Evolutionary conservation across 805 yeast species (phyloP).

Genomic region (Cyberlindnera lachancei): DNA sequence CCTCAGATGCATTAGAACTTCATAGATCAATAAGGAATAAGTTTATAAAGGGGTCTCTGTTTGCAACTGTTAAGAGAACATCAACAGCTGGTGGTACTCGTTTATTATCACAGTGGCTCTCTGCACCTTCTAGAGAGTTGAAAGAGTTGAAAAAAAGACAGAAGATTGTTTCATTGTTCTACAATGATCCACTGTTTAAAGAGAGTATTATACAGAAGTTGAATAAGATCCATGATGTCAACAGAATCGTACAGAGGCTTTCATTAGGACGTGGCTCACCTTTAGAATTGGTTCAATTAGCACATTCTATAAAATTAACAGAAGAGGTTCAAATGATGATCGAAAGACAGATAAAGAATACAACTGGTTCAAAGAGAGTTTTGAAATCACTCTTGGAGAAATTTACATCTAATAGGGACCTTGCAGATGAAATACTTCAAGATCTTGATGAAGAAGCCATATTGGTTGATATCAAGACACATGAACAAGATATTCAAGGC

Average conservation of each 20-base stretch:
- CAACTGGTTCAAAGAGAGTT: constrained; percentile 19
- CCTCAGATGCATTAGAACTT: constrained; percentile 70
- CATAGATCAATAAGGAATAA: constrained; percentile 50
- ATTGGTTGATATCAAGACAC: constrained; percentile 14
- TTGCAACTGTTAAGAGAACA: constrained; percentile 65
- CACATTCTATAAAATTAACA: constrained; percentile 32
- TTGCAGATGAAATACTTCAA: constrained; percentile 35
- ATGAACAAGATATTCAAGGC: constrained; percentile 13
- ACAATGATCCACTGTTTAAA: constrained; percentile 23
- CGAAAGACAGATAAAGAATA: constrained; percentile 18
- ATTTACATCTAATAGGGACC: constrained; percentile 28
- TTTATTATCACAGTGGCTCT: constrained; percentile 71
- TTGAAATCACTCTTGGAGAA: constrained; percentile 21
- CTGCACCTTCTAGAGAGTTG: constrained; percentile 65
- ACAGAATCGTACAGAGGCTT: constrained; percentile 50
- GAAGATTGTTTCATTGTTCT: constrained; percentile 38
- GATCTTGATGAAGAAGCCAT: constrained; percentile 35
- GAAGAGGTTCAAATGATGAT: constrained; percentile 22
- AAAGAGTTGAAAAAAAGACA: constrained; percentile 52
- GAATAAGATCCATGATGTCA: constrained; percentile 46
- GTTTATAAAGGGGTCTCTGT: constrained; percentile 58
- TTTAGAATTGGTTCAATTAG: constrained; percentile 36
- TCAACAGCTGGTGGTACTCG: constrained; percentile 79
- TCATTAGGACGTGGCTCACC: constrained; percentile 42
- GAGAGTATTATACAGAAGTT: constrained; percentile 30